phyloP scores from a whole-genome alignment of 2,329 filamentous ascomycete species.

The Curvularia lunata region DNA sequence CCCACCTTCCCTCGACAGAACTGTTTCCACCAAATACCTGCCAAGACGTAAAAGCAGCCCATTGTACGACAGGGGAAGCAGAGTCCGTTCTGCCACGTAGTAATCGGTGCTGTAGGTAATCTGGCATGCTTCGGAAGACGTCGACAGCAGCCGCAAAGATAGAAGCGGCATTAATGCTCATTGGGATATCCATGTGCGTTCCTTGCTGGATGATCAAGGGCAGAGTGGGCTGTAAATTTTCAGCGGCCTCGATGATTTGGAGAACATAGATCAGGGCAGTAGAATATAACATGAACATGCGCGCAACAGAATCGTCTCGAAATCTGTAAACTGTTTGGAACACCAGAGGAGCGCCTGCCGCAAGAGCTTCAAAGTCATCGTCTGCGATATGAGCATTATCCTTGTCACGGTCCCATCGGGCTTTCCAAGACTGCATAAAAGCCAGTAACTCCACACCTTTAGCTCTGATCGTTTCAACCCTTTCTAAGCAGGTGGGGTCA shows the following conservation, averaged over 20 bases:
- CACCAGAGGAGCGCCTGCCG: not conserved
- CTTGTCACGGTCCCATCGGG: slow-evolving; percentile 15
- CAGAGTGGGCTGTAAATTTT: not conserved
- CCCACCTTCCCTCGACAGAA: slow-evolving; percentile 23
- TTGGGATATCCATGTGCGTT: not conserved
- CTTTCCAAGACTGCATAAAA: slow-evolving; percentile 18
- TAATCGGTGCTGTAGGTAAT: slow-evolving; percentile 20
- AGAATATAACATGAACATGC: slow-evolving; percentile 39
- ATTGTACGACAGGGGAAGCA: slow-evolving; percentile 29
- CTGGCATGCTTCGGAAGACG: slow-evolving; percentile 30
- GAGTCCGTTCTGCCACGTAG: slow-evolving; percentile 9
- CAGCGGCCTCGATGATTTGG: slow-evolving; percentile 25
- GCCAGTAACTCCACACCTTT: not conserved
- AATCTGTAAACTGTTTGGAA: slow-evolving; percentile 13
- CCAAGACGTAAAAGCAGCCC: slow-evolving; percentile 30
- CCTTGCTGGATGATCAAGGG: not conserved
- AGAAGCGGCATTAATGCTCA: not conserved
- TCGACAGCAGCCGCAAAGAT: slow-evolving; percentile 26
- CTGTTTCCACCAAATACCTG: slow-evolving; percentile 22
- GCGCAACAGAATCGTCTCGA: slow-evolving; percentile 12
- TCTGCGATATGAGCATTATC: slow-evolving; percentile 6
- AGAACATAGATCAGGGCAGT: slow-evolving; percentile 37
- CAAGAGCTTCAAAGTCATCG: not conserved
- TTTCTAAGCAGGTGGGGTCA: not conserved
- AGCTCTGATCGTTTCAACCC: not conserved